Evolutionary conservation across 1,139 yeast genomes (phyloP).

Genomic region (Yamadazyma diospyri): DNA sequence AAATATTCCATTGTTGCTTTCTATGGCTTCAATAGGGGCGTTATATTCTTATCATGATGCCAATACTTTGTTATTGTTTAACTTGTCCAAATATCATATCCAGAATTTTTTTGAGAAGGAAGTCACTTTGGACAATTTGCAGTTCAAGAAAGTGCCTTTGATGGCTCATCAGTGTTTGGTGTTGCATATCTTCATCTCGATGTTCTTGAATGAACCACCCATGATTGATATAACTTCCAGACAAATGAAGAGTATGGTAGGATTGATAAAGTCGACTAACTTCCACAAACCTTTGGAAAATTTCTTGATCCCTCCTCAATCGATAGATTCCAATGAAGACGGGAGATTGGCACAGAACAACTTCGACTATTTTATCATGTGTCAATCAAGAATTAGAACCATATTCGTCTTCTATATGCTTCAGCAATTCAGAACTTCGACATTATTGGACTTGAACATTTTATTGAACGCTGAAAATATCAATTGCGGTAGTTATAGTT

Average conservation of each 20-base stretch:
- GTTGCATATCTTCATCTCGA: conserved; percentile 75
- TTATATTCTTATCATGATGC: conserved; percentile 77
- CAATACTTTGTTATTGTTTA: conserved; percentile 73
- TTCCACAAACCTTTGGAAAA: conserved; percentile 69
- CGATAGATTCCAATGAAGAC: conserved; percentile 16
- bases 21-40: conserved; percentile 90
- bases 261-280: conserved; percentile 72
- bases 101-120: conserved; percentile 70
- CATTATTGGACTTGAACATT: conserved; percentile 55
- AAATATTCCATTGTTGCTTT: conserved; percentile 71
- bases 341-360: conserved; percentile 30
- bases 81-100: conserved; percentile 72
- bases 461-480: conserved; percentile 58
- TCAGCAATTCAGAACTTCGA: conserved; percentile 64
- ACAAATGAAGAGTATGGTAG: conserved; percentile 74
- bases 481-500: conserved; percentile 74
- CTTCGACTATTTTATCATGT: conserved; percentile 72
- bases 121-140: conserved; percentile 41
- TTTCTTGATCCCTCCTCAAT: conserved; percentile 56
- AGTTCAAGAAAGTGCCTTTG: conserved; percentile 67
- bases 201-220: conserved; percentile 72
- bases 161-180: conserved; percentile 89
- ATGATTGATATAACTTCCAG: conserved; percentile 73
- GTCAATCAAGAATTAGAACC: conserved; percentile 84
- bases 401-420: conserved; percentile 75